Evolutionary conservation across 2,329 filamentous ascomycete species (phyloP).

Genomic region (Monilinia polystroma): DNA sequence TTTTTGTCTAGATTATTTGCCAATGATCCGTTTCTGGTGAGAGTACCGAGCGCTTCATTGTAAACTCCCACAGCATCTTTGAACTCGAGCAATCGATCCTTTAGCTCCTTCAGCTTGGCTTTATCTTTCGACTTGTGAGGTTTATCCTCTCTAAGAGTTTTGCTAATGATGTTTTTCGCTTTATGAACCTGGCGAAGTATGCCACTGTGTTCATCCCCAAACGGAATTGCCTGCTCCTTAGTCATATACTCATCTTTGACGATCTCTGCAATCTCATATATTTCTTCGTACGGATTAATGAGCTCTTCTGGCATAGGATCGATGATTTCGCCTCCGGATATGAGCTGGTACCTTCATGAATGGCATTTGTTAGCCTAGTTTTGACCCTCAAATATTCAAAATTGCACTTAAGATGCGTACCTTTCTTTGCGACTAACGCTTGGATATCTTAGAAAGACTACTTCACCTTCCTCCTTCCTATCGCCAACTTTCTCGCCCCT

Average conservation of each 20-base stretch:
- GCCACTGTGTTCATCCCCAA: slow-evolving; percentile 71
- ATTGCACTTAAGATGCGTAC: slow-evolving; percentile 45
- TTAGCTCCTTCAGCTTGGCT: slow-evolving; percentile 57
- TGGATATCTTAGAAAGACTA: slow-evolving; percentile 79
- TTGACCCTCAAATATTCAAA: background rate
- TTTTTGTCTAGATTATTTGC: slow-evolving; percentile 67
- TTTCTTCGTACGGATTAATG: slow-evolving; percentile 73
- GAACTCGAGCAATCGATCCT: slow-evolving; percentile 65
- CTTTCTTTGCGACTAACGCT: slow-evolving; percentile 67
- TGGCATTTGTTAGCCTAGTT: slow-evolving; percentile 5
- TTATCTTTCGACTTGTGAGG: slow-evolving; percentile 52
- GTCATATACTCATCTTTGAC: slow-evolving; percentile 77
- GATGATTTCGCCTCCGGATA: slow-evolving; percentile 75
- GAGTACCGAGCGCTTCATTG: slow-evolving; percentile 66
- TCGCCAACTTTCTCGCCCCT: slow-evolving; percentile 48
- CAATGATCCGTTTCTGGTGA: slow-evolving; percentile 70
- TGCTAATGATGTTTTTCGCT: slow-evolving; percentile 45
- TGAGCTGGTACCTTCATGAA: slow-evolving; percentile 63
- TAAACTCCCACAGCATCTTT: slow-evolving; percentile 71
- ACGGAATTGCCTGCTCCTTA: slow-evolving; percentile 62
- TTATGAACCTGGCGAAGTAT: slow-evolving; percentile 75
- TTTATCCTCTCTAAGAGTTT: slow-evolving; percentile 40
- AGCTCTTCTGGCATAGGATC: slow-evolving; percentile 76
- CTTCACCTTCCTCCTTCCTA: slow-evolving; percentile 45
- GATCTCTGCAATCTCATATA: slow-evolving; percentile 66